Base-by-base conservation (phyloP, 768 basidiomycete species). In the Rhizopogon sp. region DNA sequence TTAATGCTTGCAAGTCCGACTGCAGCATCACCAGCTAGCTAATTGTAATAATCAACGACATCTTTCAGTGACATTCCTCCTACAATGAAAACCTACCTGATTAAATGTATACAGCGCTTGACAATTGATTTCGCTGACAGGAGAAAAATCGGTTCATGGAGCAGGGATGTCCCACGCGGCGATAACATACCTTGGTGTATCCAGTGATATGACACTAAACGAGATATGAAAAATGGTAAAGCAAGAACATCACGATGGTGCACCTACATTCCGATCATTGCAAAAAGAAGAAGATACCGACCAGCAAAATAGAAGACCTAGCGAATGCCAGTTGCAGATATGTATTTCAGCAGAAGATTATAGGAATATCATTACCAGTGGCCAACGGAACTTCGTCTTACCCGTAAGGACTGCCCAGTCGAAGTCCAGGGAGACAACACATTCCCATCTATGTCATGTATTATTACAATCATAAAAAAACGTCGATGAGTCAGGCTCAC, bases 41-140 rank as follows among this genome's bases (percentile, higher is more conserved):
- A 66, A 31, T 10, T 16, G 13, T 25, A 43, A 7, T 47, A 31
- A 33, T n/a, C 20, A 28, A 25, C 8, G 13, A 13, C 4, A 22
- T 1, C 14, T 39, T 25, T 25, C 3, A 25, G 25, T 25, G 3
- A 25, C 4, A 25, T n/a, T 3, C n/a, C 7, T 16, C 29, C 14
- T 45, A 47, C 17, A 31, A 37, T 9, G 28, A 56, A 55, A 49
- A 54, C 60, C 43, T 54, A 77, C 76, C 66, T 79, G 74, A 57
- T 77, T 77, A 62, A 76, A 78, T 22, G 74, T 72, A 63, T 80
- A 79, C 56, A 79, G 57, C 3, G 72, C 67, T 58, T 79, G 76
- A 56, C 78, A 79, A 43, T 76, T 70, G 54, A 80, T 53, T 54
- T 62, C 56, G 25, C 77, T 78, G 50, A 6, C 16, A 11, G 9